Evolutionary conservation across 2,329 filamentous ascomycete species (phyloP).

Genomic region (Ophiostoma piceae): DNA sequence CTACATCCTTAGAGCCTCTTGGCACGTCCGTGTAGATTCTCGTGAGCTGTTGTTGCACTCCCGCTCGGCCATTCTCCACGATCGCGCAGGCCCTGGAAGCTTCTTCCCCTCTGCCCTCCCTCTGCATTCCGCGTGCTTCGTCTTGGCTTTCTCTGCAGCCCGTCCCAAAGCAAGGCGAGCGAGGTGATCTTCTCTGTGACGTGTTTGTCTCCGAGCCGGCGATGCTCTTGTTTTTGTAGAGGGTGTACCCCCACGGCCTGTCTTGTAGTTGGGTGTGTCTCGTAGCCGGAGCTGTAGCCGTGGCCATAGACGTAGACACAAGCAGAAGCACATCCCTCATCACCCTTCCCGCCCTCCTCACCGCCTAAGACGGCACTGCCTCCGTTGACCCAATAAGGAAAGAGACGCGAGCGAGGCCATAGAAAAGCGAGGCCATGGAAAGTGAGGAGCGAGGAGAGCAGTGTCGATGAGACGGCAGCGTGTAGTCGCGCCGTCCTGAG

Average conservation of each 20-base stretch:
- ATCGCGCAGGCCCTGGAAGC: neutral
- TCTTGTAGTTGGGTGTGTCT: neutral
- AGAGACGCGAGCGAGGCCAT: neutral
- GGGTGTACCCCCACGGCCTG: neutral
- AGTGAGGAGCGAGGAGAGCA: neutral
- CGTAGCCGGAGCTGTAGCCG: neutral
- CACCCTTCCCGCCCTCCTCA: neutral
- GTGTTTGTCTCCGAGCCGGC: constrained; percentile 7
- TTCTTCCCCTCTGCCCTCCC: neutral
- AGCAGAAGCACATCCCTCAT: neutral
- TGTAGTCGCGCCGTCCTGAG: neutral
- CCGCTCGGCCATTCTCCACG: neutral
- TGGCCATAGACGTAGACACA: neutral
- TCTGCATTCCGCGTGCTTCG: neutral
- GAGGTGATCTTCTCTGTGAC: neutral
- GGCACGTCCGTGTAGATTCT: neutral
- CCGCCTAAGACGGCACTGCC: neutral
- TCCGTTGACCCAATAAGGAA: neutral
- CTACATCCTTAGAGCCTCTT: neutral
- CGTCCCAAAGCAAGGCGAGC: neutral
- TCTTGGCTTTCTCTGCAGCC: neutral
- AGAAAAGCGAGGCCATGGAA: neutral
- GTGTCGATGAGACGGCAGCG: neutral
- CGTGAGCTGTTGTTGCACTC: constrained; percentile 11
- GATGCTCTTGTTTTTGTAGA: neutral